Evolutionary conservation across 768 basidiomycete genomes (phyloP).

Genomic region (Suillus hirtellus): DNA sequence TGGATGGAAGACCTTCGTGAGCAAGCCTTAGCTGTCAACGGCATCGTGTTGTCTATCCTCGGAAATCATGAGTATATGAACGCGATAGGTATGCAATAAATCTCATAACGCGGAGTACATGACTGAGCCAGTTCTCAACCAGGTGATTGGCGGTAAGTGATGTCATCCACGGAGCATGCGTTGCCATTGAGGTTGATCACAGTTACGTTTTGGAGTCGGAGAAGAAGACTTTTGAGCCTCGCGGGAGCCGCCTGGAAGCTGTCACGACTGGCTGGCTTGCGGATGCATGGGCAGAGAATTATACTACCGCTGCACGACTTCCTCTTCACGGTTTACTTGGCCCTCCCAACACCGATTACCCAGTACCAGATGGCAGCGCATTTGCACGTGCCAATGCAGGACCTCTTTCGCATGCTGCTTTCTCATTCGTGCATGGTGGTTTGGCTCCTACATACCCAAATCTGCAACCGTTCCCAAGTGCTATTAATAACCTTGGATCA

Average conservation of each 20-base stretch:
- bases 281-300: constrained; percentile 82
- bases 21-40: constrained; percentile 70
- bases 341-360: constrained; percentile 63
- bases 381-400: constrained; percentile 36
- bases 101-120: constrained; percentile 11
- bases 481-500: constrained; percentile 74
- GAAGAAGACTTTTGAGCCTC: constrained; percentile 77
- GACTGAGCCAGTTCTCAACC: constrained; percentile 15
- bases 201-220: constrained; percentile 87
- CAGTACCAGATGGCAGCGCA: constrained; percentile 34
- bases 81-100: constrained; percentile 55
- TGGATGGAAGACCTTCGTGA: constrained; percentile 83
- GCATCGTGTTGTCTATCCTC: constrained; percentile 71
- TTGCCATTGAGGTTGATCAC: constrained; percentile 15
- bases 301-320: constrained; percentile 77
- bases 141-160: constrained; percentile 83
- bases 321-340: constrained; percentile 76
- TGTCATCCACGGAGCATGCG: constrained; percentile 7
- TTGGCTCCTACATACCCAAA: constrained; percentile 74
- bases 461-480: constrained; percentile 79
- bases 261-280: constrained; percentile 78
- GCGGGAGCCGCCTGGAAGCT: constrained; percentile 69
- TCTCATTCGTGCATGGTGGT: constrained; percentile 95
- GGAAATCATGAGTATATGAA: constrained; percentile 99
- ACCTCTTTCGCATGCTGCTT: constrained; percentile 72